Percentiles rank a stretch among this genome's conserved stretches.
Conservation (phyloP, 1,284 basidiomycete genomes). For the Pseudozyma tsukubaensis region DNA sequence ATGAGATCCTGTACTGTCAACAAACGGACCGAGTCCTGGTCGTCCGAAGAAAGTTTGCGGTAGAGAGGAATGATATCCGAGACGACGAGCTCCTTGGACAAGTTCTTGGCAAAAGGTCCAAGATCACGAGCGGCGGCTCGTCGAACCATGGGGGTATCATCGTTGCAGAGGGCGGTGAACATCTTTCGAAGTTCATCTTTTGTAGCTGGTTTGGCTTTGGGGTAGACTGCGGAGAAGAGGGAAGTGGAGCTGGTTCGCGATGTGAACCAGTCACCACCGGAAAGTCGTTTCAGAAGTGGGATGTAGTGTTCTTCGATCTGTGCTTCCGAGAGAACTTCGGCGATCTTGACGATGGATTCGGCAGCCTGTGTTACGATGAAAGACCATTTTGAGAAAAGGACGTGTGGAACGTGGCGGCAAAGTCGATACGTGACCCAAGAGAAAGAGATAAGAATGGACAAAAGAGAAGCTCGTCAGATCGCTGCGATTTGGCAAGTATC, state of each 20-base stretch:
- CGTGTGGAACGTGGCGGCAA: too few species aligned
- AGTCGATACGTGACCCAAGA: too few species aligned
- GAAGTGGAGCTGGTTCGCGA: constrained; percentile 95
- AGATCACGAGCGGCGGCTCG: constrained; percentile 96
- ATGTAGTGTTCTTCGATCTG: constrained; percentile 93
- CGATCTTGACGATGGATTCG: constrained; percentile 94
- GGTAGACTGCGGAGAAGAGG: constrained; percentile 92
- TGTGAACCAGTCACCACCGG: constrained; percentile 99
- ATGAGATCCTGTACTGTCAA: constrained; percentile 97
- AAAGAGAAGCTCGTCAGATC: neutral
- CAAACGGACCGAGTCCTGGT: constrained; percentile 97
- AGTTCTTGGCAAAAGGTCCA: constrained; percentile 72
- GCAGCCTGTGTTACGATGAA: constrained; percentile 74
- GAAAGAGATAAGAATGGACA: neutral
- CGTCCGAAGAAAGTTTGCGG: constrained; percentile 91
- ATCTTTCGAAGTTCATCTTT: constrained; percentile 92
- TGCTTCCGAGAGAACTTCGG: constrained; percentile 79
- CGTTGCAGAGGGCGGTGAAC: constrained; percentile 84
- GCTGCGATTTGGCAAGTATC: neutral
- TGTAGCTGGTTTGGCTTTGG: constrained; percentile 71
- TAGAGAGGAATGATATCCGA: constrained; percentile 92
- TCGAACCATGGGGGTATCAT: constrained; percentile 99
- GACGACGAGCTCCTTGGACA: constrained; percentile 71
- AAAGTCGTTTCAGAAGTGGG: constrained; percentile 88
- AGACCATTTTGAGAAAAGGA: neutral